Evolutionary conservation across 176 grass and related monocot genomes (phyloP).

Genomic region (Eleusine indica): DNA sequence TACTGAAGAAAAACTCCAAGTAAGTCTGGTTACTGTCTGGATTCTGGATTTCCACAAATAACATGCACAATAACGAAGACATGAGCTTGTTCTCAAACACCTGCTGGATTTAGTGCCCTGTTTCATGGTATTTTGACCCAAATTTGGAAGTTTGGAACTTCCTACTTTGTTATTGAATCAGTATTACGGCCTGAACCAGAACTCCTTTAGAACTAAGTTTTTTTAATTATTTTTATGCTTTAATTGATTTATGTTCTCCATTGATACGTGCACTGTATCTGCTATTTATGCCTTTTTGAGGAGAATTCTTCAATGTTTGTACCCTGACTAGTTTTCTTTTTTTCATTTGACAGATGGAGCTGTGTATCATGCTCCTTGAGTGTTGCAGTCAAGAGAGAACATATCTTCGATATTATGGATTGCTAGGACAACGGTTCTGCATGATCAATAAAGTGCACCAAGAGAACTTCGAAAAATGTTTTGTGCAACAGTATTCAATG

Average conservation of each 20-base stretch:
- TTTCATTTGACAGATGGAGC: constrained; percentile 71
- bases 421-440: constrained; percentile 91
- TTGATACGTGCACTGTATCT: constrained; percentile 14
- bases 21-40: neutral
- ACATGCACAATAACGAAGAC: neutral
- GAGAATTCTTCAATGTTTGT: constrained; percentile 9
- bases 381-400: constrained; percentile 98
- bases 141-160: neutral
- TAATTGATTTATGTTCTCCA: constrained; percentile 11
- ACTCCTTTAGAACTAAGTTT: neutral
- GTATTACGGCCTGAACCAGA: neutral
- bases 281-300: neutral
- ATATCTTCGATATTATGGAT: constrained; percentile 88
- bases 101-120: neutral
- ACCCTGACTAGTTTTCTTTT: constrained; percentile 5
- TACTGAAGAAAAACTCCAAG: neutral
- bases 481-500: constrained; percentile 97
- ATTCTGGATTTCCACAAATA: neutral
- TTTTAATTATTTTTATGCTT: neutral
- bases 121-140: neutral
- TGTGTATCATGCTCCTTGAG: constrained; percentile 93
- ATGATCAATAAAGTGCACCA: constrained; percentile 94
- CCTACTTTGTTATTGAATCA: neutral
- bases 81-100: neutral
- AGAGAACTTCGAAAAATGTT: constrained; percentile 95